Percentiles rank a stretch among this genome's conserved stretches.
Conservation (phyloP, 768 basidiomycete species). For the Lentinula guzmanii region DNA sequence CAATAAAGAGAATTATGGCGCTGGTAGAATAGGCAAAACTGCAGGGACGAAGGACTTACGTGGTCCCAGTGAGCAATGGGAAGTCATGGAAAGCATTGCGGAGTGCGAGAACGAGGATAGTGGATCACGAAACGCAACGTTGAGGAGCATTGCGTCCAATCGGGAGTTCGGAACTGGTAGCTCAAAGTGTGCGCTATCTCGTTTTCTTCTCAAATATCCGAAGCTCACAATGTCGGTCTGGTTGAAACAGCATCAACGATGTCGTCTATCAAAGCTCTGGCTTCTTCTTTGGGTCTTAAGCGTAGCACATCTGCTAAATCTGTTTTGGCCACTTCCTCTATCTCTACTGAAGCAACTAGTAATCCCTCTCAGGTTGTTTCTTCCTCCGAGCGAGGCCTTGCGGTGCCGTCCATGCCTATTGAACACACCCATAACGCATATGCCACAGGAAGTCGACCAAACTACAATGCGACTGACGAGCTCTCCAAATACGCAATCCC, state of each 20-base stretch:
- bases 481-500: conserved; percentile 35
- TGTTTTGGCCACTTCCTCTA: conserved; percentile 7
- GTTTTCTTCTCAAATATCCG: conserved; percentile 11
- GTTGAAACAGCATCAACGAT: conserved; percentile 46
- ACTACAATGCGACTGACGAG: conserved; percentile 13
- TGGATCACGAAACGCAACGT: conserved; percentile 39
- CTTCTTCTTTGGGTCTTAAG: conserved; percentile 70
- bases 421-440: neutral
- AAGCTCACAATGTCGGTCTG: conserved; percentile 9
- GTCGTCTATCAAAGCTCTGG: conserved; percentile 66
- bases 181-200: conserved; percentile 50
- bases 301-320: conserved; percentile 34
- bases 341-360: neutral
- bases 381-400: neutral
- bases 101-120: conserved; percentile 69
- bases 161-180: conserved; percentile 68
- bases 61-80: conserved; percentile 78
- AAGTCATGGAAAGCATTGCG: conserved; percentile 75
- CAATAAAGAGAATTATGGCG: conserved; percentile 19
- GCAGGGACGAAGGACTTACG: conserved; percentile 23
- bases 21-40: conserved; percentile 8
- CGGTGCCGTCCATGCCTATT: neutral
- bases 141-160: conserved; percentile 35
- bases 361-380: neutral
- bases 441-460: neutral